A percentile compares a stretch with the other conserved stretches of the same genome.
Evolutionary conservation across 1,284 basidiomycete genomes (phyloP).

Genomic region (Coniophora puteana): DNA sequence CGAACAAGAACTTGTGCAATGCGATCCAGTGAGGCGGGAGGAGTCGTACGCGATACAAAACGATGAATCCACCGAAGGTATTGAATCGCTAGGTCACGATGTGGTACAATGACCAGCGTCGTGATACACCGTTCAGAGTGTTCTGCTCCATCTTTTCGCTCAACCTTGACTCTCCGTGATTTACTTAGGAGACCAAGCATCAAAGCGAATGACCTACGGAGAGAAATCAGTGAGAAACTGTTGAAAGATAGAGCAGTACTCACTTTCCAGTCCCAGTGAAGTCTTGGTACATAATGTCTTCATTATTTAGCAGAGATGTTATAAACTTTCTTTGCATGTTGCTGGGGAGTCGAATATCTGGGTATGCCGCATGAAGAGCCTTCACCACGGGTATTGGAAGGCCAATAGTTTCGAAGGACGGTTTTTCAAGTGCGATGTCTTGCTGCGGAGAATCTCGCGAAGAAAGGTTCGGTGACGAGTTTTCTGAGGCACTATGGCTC

Average conservation of each 20-base stretch:
- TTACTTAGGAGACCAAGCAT: constrained; percentile 63
- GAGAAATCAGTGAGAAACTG: constrained; percentile 1
- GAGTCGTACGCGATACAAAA: constrained; percentile 33
- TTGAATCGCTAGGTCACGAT: constrained; percentile 70
- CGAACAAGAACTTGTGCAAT: constrained; percentile 63
- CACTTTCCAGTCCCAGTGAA: constrained; percentile 77
- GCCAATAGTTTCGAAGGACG: constrained; percentile 51
- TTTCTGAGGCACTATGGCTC: constrained; percentile 11
- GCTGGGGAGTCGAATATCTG: constrained; percentile 56
- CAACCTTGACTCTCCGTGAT: constrained; percentile 27
- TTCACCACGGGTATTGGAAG: constrained; percentile 43
- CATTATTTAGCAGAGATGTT: constrained; percentile 50
- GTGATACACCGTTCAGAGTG: constrained; percentile 29
- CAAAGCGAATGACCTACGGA: constrained; percentile 65
- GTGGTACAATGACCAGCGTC: constrained; percentile 68
- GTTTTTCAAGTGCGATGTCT: constrained; percentile 11
- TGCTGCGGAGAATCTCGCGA: neutral
- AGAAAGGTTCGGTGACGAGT: constrained; percentile 1
- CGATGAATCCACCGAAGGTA: constrained; percentile 63
- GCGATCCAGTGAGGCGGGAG: constrained; percentile 30
- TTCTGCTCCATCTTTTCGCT: constrained; percentile 1
- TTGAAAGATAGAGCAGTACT: constrained; percentile 20
- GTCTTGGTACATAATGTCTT: constrained; percentile 65
- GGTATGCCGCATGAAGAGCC: constrained; percentile 56
- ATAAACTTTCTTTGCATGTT: constrained; percentile 57